Conservation (phyloP, 495 filamentous ascomycete genomes). For the Penicillium canariense region DNA sequence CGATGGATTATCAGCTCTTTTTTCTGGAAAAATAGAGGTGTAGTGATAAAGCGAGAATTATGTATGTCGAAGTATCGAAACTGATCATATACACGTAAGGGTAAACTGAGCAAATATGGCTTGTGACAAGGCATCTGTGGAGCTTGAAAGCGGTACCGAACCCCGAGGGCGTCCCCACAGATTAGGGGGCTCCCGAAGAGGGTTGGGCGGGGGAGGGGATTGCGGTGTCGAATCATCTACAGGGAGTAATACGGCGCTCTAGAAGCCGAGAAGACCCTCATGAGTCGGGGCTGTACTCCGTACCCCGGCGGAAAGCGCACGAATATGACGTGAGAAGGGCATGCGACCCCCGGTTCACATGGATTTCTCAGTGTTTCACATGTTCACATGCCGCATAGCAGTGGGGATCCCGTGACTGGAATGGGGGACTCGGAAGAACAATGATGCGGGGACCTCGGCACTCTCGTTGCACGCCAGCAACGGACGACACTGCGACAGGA, state of each 20-base stretch:
- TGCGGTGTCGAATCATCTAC: constrained; percentile 10
- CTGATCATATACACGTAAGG: not conserved
- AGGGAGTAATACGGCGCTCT: not conserved
- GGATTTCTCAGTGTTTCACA: not conserved
- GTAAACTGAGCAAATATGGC: not conserved
- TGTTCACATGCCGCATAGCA: constrained; percentile 6
- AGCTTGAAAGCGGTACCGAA: not conserved
- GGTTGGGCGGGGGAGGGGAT: not conserved
- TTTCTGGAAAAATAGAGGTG: too few relatives aligned
- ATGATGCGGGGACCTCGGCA: constrained; percentile 43
- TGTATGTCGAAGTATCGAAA: too few relatives aligned
- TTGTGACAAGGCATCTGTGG: not conserved
- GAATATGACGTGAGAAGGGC: constrained; percentile 4
- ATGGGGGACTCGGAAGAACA: constrained; percentile 30
- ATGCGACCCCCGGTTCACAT: not conserved
- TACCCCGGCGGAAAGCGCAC: not conserved
- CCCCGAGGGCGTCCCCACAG: constrained; percentile 6
- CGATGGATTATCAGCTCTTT: too few relatives aligned
- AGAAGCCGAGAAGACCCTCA: constrained; percentile 2
- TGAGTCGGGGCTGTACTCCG: not conserved
- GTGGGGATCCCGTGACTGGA: constrained; percentile 33
- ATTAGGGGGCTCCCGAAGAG: not conserved
- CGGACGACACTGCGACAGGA: constrained; percentile 28
- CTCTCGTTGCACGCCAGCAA: constrained; percentile 22
- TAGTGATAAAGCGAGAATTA: too few relatives aligned